Conservation (phyloP, 2,329 filamentous ascomycete genomes). For the Cadophora sp. region DNA sequence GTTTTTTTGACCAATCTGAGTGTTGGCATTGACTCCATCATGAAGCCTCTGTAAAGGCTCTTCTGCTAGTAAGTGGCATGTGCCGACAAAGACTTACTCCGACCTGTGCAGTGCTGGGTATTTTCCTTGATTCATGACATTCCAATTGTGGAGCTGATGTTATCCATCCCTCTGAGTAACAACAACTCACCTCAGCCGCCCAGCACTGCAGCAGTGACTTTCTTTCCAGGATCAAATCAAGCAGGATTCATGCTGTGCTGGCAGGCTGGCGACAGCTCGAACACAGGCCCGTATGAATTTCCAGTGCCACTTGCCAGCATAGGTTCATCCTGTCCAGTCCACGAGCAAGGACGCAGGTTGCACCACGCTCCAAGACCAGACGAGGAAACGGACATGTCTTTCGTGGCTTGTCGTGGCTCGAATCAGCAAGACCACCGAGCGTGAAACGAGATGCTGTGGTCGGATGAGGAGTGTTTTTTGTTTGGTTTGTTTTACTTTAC, state of each 20-base stretch:
- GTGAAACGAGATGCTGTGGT: constrained; percentile 15
- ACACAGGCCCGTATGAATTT: constrained; percentile 8
- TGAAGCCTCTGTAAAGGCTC: not conserved
- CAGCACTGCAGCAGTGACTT: no score
- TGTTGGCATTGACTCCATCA: not conserved
- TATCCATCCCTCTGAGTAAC: constrained; percentile 1
- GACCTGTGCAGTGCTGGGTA: constrained; percentile 1
- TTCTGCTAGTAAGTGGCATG: not conserved
- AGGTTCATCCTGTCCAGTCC: constrained; percentile 4
- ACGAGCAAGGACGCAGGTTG: not conserved
- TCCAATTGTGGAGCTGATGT: constrained; percentile 15
- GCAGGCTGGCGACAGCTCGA: constrained; percentile 6
- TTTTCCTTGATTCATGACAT: constrained; percentile 15
- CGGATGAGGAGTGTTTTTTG: constrained; percentile 11
- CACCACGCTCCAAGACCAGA: constrained; percentile 2
- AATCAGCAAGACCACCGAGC: constrained; percentile 11
- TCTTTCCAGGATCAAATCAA: constrained; percentile 7
- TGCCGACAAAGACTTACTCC: constrained; percentile 2
- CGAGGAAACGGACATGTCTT: constrained; percentile 3
- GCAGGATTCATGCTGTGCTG: not conserved
- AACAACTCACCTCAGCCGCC: constrained; percentile 3
- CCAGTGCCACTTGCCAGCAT: not conserved
- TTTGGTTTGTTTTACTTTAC: constrained; percentile 8
- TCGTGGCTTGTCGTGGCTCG: constrained; percentile 16
- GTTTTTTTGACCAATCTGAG: not conserved